These are phyloP conservation scores for Gaeumannomyces sp. DNA, from an alignment of 2,329 filamentous ascomycete genomes.

Conservation along the genomic window DNA sequence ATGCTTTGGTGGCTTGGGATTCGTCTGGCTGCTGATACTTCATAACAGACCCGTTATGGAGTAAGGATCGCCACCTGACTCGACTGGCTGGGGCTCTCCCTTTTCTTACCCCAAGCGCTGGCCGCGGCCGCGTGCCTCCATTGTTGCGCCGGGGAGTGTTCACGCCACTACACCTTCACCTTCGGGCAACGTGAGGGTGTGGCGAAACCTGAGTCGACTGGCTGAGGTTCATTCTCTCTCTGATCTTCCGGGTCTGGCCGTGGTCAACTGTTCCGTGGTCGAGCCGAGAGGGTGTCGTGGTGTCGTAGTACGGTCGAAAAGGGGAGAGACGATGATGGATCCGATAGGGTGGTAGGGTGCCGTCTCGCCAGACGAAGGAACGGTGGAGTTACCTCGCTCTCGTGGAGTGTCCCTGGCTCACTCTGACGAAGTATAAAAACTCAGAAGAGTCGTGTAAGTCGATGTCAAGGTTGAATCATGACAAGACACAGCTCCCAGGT, in stretches of 20 bases:
- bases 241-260: no score
- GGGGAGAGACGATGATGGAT: not conserved
- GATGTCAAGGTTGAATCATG: not conserved
- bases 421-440: not conserved
- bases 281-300: no score
- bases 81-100: no score
- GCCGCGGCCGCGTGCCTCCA: no score
- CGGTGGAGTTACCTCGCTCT: not conserved
- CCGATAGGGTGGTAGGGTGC: not conserved
- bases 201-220: not conserved
- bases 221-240: no score
- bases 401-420: not conserved
- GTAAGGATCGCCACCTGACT: not conserved
- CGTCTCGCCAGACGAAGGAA: not conserved
- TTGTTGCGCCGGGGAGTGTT: no score
- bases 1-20: not conserved
- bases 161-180: no score
- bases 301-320: not conserved
- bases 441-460: not conserved
- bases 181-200: no score
- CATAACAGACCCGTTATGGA: not conserved
- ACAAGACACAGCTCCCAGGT: not conserved
- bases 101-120: no score
- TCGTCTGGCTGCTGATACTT: not conserved
- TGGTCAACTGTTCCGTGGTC: no score